Conservation (phyloP, 1,139 yeast species). For the Candida sojae region DNA sequence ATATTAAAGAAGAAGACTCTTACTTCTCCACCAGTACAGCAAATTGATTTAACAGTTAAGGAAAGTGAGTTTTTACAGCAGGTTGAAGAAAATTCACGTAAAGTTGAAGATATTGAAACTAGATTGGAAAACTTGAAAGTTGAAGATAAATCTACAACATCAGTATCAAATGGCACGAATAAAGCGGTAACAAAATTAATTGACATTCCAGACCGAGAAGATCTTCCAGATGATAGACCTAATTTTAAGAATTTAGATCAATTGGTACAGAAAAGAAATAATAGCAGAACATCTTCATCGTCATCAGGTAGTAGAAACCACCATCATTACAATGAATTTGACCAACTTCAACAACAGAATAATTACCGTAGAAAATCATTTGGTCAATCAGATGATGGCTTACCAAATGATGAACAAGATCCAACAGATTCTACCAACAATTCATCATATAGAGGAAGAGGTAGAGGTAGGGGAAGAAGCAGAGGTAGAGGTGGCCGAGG, state of each 20-base stretch:
- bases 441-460: conserved; percentile 2
- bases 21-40: conserved; percentile 15
- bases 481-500: conserved; percentile 19
- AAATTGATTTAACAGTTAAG: conserved; percentile 13
- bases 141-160: conserved; percentile 3
- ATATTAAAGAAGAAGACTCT: conserved; percentile 40
- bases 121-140: conserved; percentile 7
- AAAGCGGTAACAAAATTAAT: conserved; percentile 3
- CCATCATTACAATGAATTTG: background rate
- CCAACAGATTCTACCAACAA: background rate
- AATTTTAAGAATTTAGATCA: conserved; percentile 36
- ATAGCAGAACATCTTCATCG: conserved; percentile 2
- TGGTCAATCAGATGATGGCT: background rate
- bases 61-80: conserved; percentile 12
- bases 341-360: background rate
- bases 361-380: background rate
- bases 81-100: conserved; percentile 8
- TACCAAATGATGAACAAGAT: background rate
- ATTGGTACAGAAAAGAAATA: conserved; percentile 19
- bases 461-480: conserved; percentile 10
- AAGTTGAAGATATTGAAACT: conserved; percentile 3
- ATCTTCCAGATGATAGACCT: conserved; percentile 20
- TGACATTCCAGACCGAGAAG: conserved; percentile 1
- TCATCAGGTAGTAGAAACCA: conserved; percentile 1
- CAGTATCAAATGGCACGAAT: conserved; percentile 2